Evolutionary conservation across 2,329 filamentous ascomycete genomes (phyloP).

Genomic region (Leptodontidium sp.): DNA sequence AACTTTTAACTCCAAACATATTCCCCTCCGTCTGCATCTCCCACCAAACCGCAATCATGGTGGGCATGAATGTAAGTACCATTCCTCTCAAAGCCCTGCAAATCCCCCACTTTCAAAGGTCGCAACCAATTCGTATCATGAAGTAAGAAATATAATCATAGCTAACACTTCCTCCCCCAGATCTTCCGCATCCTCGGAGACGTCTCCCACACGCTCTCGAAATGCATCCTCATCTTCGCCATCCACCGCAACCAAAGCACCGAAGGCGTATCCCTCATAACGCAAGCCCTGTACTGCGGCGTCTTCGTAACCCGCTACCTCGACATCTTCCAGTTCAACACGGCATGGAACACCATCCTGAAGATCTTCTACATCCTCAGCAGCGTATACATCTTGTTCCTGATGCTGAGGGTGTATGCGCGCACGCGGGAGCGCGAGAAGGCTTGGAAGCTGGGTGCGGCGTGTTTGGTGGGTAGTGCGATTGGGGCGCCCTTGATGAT

Average conservation of each 20-base stretch:
- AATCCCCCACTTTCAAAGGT: background rate
- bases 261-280: constrained; percentile 92
- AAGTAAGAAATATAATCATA: background rate
- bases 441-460: constrained; percentile 88
- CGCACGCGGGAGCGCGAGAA: constrained; percentile 90
- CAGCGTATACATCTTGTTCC: constrained; percentile 83
- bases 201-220: constrained; percentile 83
- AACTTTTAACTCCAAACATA: background rate
- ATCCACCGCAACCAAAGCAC: constrained; percentile 89
- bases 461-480: constrained; percentile 70
- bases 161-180: constrained; percentile 31
- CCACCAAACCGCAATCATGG: constrained; percentile 31
- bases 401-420: constrained; percentile 88
- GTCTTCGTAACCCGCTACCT: constrained; percentile 91
- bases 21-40: background rate
- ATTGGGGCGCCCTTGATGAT: constrained; percentile 76
- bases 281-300: constrained; percentile 83
- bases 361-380: constrained; percentile 90
- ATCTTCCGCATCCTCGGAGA: constrained; percentile 83
- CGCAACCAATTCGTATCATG: background rate
- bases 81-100: background rate
- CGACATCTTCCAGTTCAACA: constrained; percentile 71
- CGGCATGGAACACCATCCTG: constrained; percentile 78
- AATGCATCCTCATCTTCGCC: constrained; percentile 88
- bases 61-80: constrained; percentile 39